Evolutionary conservation across 108 stramenopile species (phyloP).

Genomic region (Nannochloropsis oceanica): DNA sequence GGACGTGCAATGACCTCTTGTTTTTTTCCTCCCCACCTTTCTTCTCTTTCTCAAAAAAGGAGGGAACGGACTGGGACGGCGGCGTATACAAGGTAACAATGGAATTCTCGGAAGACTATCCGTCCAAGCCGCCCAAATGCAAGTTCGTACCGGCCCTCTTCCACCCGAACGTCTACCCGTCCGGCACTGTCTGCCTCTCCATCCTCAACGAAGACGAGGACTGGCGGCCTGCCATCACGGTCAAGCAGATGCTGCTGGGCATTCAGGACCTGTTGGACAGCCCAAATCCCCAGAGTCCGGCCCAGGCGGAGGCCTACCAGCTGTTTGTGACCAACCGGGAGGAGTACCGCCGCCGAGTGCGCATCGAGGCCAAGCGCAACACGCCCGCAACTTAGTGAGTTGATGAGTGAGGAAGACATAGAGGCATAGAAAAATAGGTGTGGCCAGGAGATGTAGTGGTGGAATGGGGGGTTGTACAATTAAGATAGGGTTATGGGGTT

Average conservation of each 20-base stretch:
- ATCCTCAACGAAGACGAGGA: constrained; percentile 97
- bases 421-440: too few relatives aligned
- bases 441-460: too few relatives aligned
- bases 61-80: constrained; percentile 88
- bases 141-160: constrained; percentile 73
- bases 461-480: too few relatives aligned
- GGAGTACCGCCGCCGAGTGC: constrained; percentile 64
- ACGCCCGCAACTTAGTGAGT: background rate
- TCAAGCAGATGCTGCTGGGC: constrained; percentile 89
- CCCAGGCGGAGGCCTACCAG: constrained; percentile 82
- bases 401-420: background rate
- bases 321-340: constrained; percentile 67
- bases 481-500: too few relatives aligned
- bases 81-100: constrained; percentile 89
- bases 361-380: constrained; percentile 58
- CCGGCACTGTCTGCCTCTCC: constrained; percentile 90
- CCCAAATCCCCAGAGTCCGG: constrained; percentile 81
- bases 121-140: constrained; percentile 93
- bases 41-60: background rate
- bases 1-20: background rate
- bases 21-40: background rate
- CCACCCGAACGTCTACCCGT: constrained; percentile 57
- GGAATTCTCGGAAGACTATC: constrained; percentile 87
- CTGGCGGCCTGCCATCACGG: constrained; percentile 94
- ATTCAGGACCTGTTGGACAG: constrained; percentile 92